Evolutionary conservation across 129 eudicot species (phyloP), one percentile per base, ranked within the genome.

Genomic region (Chrysanthemum seticuspe): DNA sequence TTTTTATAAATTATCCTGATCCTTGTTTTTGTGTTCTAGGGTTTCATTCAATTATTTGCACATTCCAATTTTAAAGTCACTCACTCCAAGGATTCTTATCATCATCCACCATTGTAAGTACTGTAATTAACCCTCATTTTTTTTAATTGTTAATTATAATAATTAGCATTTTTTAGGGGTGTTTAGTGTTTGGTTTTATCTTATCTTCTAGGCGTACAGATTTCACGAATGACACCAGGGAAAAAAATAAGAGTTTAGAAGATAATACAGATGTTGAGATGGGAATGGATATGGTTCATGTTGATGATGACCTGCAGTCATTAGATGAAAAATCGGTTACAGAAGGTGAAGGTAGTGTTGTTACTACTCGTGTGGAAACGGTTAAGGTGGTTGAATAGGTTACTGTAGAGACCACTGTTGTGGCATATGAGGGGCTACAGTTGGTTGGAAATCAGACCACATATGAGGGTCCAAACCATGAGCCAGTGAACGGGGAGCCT

Each of bases 401-500:
- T 44, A 54, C 76, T 10, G 81, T 57, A 60, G 88, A 81, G 71
- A 69, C 84, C 19, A 75, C 65, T 78, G 86, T 74, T 10, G 36
- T 58, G 56, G 79, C 71, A 12, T 56, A 79, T 58, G 86, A 80
- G 75, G 74, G 53, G 23, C 16, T 29, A 54, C 10, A 40, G 47
- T 40, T 40, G 63, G 55, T 64, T 23, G 84, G 11, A 15, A 15
- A 79, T 40, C 47, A 60, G 82, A 83, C 31, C 34, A 58, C 25
- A 58, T 11, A 19, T 19, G 13, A 19, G 8, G 49, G 57, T 71
- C 74, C 74, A 29, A 76, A 80, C 48, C 59, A 18, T 21, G 83
- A 77, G 84, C 79, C 73, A 62, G 77, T 54, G 29, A 71, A 72
- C 40, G 78, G 72, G 52, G 91, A 84, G 62, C 70, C 62, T 36